Percentiles rank a stretch among this genome's conserved stretches.
These are phyloP conservation scores for Amanita muscaria DNA, from an alignment of 768 basidiomycete genomes.

Conservation along the genomic window DNA sequence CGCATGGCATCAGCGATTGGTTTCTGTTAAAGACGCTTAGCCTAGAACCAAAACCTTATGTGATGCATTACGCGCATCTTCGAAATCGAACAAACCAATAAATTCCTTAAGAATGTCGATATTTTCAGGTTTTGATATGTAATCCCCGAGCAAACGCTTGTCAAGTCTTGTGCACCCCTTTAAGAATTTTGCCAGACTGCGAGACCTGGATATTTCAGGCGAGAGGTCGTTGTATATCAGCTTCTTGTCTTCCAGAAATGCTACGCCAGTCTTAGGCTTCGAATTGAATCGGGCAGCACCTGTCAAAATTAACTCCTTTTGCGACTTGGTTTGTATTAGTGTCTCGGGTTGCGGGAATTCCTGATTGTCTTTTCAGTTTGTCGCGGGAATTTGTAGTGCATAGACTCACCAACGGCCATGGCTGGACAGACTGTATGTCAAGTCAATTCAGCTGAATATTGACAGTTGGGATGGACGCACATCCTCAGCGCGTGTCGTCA, in stretches of 20 bases:
- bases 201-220: slow-evolving; percentile 43
- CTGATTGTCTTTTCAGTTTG: slow-evolving; percentile 25
- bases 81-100: slow-evolving; percentile 84
- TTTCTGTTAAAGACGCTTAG: slow-evolving; percentile 47
- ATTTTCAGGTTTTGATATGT: slow-evolving; percentile 83
- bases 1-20: slow-evolving; percentile 93
- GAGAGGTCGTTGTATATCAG: slow-evolving; percentile 69
- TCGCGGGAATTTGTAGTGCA: slow-evolving; percentile 1
- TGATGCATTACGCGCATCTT: slow-evolving; percentile 45
- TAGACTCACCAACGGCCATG: slow-evolving; percentile 59
- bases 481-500: slow-evolving; percentile 57
- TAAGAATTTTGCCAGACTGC: slow-evolving; percentile 77
- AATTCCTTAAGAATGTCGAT: slow-evolving; percentile 79
- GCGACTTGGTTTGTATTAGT: slow-evolving; percentile 63
- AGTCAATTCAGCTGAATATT: slow-evolving; percentile 9
- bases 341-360: slow-evolving; percentile 45
- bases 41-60: not conserved
- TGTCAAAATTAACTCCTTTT: slow-evolving; percentile 77
- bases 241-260: slow-evolving; percentile 90
- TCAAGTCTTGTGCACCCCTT: slow-evolving; percentile 80
- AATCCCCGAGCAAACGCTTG: slow-evolving; percentile 91
- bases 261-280: slow-evolving; percentile 85
- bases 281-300: slow-evolving; percentile 85
- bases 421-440: slow-evolving; percentile 30
- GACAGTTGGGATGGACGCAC: slow-evolving; percentile 23